These are phyloP conservation scores for Eutreptiella sp. DNA, from an alignment of 208 protist genomes.

Conservation along the genomic window DNA sequence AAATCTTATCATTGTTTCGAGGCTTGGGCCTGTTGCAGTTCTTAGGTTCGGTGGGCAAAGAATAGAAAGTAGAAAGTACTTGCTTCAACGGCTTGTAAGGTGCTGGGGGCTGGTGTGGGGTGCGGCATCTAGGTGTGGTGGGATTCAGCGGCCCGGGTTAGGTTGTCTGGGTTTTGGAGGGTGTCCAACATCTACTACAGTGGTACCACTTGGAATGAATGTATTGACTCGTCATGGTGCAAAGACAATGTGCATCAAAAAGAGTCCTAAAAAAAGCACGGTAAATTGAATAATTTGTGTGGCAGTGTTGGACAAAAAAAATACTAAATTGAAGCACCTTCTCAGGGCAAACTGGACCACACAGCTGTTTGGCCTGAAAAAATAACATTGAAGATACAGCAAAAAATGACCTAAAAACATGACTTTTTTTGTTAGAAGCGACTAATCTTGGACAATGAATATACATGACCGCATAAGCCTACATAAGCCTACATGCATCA, in stretches of 20 bases:
- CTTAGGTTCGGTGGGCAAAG: background rate
- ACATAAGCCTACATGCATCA: background rate
- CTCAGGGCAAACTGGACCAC: background rate
- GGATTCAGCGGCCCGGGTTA: background rate
- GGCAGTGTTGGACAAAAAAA: slow-evolving; percentile 9
- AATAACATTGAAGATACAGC: slow-evolving; percentile 7
- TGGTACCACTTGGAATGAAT: no score
- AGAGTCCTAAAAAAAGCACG: slow-evolving; percentile 13
- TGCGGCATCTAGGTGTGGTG: background rate
- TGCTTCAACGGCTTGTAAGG: background rate
- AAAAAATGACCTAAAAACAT: background rate
- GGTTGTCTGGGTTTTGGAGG: slow-evolving; percentile 10
- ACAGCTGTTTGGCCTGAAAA: background rate
- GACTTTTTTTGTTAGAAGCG: background rate
- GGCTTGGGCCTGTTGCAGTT: no score
- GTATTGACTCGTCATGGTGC: slow-evolving; percentile 8
- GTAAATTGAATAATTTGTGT: background rate
- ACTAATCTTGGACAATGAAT: background rate
- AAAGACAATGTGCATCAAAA: slow-evolving; percentile 6
- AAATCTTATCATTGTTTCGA: no score
- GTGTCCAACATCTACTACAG: no score
- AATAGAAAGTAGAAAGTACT: background rate
- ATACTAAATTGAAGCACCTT: slow-evolving; percentile 2
- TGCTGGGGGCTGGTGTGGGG: background rate
- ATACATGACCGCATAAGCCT: no score